A percentile compares a stretch with the other conserved stretches of the same genome.
These are phyloP conservation scores for Lepidium aucheri DNA, from an alignment of 345 rosid genomes.

Conservation along the genomic window DNA sequence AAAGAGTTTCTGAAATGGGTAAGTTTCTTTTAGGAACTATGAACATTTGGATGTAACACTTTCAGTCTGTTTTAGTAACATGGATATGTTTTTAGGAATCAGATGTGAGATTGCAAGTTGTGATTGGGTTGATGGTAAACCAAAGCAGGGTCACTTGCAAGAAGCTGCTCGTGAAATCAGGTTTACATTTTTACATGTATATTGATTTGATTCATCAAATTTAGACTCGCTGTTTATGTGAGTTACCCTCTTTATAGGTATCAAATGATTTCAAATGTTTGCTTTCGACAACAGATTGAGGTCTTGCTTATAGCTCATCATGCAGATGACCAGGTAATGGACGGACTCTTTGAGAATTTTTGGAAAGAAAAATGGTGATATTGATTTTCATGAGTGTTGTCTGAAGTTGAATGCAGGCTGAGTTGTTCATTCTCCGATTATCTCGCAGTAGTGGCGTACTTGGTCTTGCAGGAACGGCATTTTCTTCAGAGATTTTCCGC, in stretches of 20 bases:
- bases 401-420: conserved; percentile 58
- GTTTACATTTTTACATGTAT: conserved; percentile 18
- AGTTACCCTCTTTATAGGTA: conserved; percentile 36
- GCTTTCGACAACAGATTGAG: conserved; percentile 43
- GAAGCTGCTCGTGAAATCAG: conserved; percentile 90
- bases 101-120: conserved; percentile 77
- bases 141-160: conserved; percentile 79
- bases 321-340: conserved; percentile 76
- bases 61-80: not conserved
- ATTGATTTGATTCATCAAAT: not conserved
- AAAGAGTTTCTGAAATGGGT: conserved; percentile 79
- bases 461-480: conserved; percentile 89
- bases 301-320: conserved; percentile 92
- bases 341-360: not conserved
- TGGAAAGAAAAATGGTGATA: not conserved
- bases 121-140: conserved; percentile 73
- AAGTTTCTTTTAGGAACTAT: not conserved
- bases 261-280: conserved; percentile 53
- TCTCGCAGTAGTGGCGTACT: conserved; percentile 94
- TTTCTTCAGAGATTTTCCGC: conserved; percentile 61
- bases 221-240: not conserved
- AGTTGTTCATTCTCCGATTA: conserved; percentile 74
- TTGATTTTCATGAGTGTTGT: conserved; percentile 8
- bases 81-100: conserved; percentile 51
- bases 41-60: not conserved